These are phyloP conservation scores for Arachis stenosperma DNA, from an alignment of 306 rosid species.

Conservation along the genomic window DNA sequence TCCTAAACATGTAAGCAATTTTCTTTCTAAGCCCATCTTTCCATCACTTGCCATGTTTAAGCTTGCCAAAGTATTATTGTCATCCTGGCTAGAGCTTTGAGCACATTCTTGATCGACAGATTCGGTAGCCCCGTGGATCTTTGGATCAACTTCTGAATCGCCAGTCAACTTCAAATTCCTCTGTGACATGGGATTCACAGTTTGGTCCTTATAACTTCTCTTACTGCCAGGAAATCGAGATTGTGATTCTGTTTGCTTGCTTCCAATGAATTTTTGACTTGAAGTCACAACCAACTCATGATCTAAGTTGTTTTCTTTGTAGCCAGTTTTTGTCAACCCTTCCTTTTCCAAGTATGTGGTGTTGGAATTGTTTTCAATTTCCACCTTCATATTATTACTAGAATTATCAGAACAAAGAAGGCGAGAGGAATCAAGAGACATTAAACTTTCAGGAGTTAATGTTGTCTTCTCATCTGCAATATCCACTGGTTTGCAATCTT, in stretches of 20 bases:
- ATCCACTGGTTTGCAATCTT: constrained; percentile 44
- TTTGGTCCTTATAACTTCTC: constrained; percentile 22
- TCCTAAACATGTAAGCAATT: constrained; percentile 32
- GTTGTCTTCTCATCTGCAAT: constrained; percentile 44
- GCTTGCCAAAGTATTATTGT: constrained; percentile 32
- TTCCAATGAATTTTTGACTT: constrained; percentile 37
- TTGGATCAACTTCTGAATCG: constrained; percentile 35
- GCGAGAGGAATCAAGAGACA: constrained; percentile 46
- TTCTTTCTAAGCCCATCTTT: constrained; percentile 42
- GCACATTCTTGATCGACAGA: constrained; percentile 31
- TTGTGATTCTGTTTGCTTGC: constrained; percentile 46
- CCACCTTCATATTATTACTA: constrained; percentile 35
- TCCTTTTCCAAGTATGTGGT: constrained; percentile 43
- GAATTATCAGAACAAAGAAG: constrained; percentile 40
- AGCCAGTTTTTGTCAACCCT: constrained; percentile 34
- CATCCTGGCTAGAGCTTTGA: constrained; percentile 32
- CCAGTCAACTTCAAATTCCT: constrained; percentile 35
- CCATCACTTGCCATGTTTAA: constrained; percentile 37
- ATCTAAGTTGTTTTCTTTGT: constrained; percentile 35
- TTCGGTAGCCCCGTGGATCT: constrained; percentile 37
- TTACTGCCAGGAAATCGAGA: constrained; percentile 36
- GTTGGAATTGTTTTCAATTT: constrained; percentile 39
- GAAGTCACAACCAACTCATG: constrained; percentile 29
- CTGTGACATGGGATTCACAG: constrained; percentile 36
- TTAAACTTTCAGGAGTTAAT: constrained; percentile 43